Conservation (phyloP, 352 stramenopile species). For the Globisporangium rhizosaccharum region DNA sequence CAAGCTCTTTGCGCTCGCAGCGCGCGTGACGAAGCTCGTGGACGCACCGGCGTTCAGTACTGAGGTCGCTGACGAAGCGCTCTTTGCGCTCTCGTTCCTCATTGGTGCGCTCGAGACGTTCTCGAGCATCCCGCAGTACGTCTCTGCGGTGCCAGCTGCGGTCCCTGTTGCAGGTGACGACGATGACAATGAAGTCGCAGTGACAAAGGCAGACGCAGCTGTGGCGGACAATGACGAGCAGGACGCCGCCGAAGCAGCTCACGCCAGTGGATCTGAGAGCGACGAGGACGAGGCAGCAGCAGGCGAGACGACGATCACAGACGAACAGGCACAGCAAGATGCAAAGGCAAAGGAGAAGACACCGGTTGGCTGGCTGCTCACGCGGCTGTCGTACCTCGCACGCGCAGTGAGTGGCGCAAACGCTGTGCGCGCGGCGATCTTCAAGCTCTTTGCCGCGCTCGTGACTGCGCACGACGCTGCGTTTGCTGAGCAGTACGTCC, state of each 20-base stretch:
- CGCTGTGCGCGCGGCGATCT: slow-evolving; percentile 65
- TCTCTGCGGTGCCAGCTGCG: slow-evolving; percentile 24
- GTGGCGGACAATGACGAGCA: slow-evolving; percentile 10
- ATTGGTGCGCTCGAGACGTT: slow-evolving; percentile 47
- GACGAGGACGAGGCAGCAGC: slow-evolving; percentile 18
- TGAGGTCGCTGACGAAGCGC: slow-evolving; percentile 50
- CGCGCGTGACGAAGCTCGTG: slow-evolving; percentile 63
- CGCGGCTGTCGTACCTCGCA: slow-evolving; percentile 73
- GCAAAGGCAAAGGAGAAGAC: slow-evolving; percentile 49
- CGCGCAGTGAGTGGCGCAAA: slow-evolving; percentile 45
- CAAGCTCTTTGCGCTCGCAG: slow-evolving; percentile 55
- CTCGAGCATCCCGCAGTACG: slow-evolving; percentile 56
- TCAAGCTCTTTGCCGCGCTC: slow-evolving; percentile 83
- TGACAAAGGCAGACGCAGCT: not conserved
- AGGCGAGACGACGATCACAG: slow-evolving; percentile 15
- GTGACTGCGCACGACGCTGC: slow-evolving; percentile 46
- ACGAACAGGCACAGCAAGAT: slow-evolving; percentile 39
- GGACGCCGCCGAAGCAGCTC: slow-evolving; percentile 10
- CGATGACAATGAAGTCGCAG: slow-evolving; percentile 12
- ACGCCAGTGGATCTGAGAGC: slow-evolving; percentile 12
- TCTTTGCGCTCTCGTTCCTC: slow-evolving; percentile 58
- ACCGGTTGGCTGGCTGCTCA: slow-evolving; percentile 79
- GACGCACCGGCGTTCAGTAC: slow-evolving; percentile 43
- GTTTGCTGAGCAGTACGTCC: slow-evolving; percentile 51
- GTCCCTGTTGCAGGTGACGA: slow-evolving; percentile 8